phyloP scores from a whole-genome alignment of 2,329 filamentous ascomycete species.

The Penicillium hesseltinei region DNA sequence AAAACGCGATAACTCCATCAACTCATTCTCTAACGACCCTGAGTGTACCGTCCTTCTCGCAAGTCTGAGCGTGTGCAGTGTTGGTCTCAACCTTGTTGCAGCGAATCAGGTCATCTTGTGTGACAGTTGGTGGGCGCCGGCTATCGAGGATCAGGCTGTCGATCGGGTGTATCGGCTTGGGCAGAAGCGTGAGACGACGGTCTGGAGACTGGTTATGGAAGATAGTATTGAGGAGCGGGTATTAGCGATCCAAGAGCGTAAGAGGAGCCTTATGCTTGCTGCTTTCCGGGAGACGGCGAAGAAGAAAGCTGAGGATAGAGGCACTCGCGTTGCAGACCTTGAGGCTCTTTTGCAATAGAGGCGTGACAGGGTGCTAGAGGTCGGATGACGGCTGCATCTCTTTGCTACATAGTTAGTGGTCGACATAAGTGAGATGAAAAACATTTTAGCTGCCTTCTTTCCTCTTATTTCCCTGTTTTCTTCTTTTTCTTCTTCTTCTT shows the following conservation, averaged over 20 bases:
- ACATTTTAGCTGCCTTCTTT: too few relatives aligned
- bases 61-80: constrained; percentile 76
- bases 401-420: neutral
- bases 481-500: too few relatives aligned
- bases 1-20: constrained; percentile 69
- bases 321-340: constrained; percentile 53
- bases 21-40: constrained; percentile 64
- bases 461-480: too few relatives aligned
- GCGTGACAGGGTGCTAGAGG: too few relatives aligned
- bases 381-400: neutral
- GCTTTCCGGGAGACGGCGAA: constrained; percentile 73
- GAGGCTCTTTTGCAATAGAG: constrained; percentile 36
- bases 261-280: constrained; percentile 72
- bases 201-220: constrained; percentile 81
- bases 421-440: neutral
- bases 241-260: constrained; percentile 72
- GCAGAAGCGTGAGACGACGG: constrained; percentile 73
- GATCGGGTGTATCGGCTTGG: constrained; percentile 85
- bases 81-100: constrained; percentile 81
- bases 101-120: constrained; percentile 82
- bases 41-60: constrained; percentile 75
- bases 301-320: constrained; percentile 54
- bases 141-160: constrained; percentile 87
- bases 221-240: constrained; percentile 78
- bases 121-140: constrained; percentile 90